These are phyloP conservation scores for Pachysandra terminalis DNA, from an alignment of 164 flowering plant genomes.

Conservation along the genomic window DNA sequence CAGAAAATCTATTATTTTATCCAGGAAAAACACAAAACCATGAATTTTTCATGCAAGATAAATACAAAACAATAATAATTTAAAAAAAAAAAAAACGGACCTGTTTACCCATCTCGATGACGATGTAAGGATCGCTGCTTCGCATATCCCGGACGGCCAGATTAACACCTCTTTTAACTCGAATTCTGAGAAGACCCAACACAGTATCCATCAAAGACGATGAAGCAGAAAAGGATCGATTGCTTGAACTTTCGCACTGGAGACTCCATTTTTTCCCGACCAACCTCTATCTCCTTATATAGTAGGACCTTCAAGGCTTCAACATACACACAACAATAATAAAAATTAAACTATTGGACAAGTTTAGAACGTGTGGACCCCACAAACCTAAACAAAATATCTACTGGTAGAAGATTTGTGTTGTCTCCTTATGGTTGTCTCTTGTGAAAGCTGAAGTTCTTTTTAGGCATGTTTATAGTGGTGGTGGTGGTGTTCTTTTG, in stretches of 20 bases:
- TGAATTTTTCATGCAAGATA: too few species aligned
- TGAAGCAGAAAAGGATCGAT: conserved; percentile 4
- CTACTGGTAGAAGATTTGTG: too few species aligned
- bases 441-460: too few species aligned
- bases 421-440: too few species aligned
- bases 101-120: conserved; percentile 60
- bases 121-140: conserved; percentile 66
- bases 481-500: too few species aligned
- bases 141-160: conserved; percentile 56
- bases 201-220: conserved; percentile 37
- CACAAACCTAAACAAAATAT: too few species aligned
- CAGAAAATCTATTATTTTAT: too few species aligned
- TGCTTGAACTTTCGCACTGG: not conserved
- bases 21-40: not conserved
- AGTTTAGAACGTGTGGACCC: too few species aligned
- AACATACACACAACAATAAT: too few species aligned
- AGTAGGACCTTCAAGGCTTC: too few species aligned
- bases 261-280: not conserved
- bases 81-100: conserved; percentile 16
- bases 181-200: conserved; percentile 57
- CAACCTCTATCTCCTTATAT: not conserved
- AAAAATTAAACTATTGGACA: too few species aligned
- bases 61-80: not conserved
- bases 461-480: too few species aligned
- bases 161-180: conserved; percentile 45